Percentiles rank a stretch among this genome's conserved stretches.
Conservation (phyloP, 768 basidiomycete genomes). For the Lentinula sp. region DNA sequence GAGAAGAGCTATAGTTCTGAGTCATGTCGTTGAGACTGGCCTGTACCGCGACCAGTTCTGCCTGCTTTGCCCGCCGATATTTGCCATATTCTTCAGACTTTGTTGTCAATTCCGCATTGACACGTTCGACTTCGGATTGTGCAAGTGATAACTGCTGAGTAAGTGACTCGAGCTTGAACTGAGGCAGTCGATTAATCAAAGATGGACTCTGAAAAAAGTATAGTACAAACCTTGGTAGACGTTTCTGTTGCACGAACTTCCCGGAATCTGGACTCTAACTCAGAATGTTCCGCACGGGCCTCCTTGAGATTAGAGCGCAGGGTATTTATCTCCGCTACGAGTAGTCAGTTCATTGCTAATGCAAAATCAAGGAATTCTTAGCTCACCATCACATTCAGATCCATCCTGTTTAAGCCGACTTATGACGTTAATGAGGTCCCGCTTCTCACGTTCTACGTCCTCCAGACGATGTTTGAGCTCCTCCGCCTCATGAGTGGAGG, state of each 20-base stretch:
- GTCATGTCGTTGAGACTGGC: slow-evolving; percentile 67
- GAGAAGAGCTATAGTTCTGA: slow-evolving; percentile 59
- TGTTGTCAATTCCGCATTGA: slow-evolving; percentile 56
- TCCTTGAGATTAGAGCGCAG: slow-evolving; percentile 68
- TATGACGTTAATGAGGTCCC: slow-evolving; percentile 78
- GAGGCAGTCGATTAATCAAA: slow-evolving; percentile 3
- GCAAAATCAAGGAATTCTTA: neutral
- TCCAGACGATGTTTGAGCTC: slow-evolving; percentile 55
- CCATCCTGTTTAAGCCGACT: slow-evolving; percentile 78
- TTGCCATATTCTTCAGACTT: slow-evolving; percentile 82
- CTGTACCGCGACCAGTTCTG: slow-evolving; percentile 72
- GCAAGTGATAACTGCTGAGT: slow-evolving; percentile 77
- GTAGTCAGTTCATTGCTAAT: slow-evolving; percentile 4
- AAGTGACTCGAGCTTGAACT: slow-evolving; percentile 87
- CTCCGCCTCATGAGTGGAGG: slow-evolving; percentile 58
- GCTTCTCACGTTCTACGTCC: slow-evolving; percentile 84
- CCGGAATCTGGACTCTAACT: slow-evolving; percentile 60
- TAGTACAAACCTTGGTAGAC: slow-evolving; percentile 56
- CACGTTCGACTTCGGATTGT: slow-evolving; percentile 69
- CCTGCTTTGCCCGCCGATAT: slow-evolving; percentile 76
- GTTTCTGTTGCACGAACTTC: slow-evolving; percentile 73
- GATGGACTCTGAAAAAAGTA: slow-evolving; percentile 1
- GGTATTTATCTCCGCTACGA: slow-evolving; percentile 62
- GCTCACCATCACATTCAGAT: slow-evolving; percentile 66
- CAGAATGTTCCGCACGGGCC: slow-evolving; percentile 66